phyloP scores from a whole-genome alignment of 352 stramenopile species.

The Pilasporangium apinafurcum region DNA sequence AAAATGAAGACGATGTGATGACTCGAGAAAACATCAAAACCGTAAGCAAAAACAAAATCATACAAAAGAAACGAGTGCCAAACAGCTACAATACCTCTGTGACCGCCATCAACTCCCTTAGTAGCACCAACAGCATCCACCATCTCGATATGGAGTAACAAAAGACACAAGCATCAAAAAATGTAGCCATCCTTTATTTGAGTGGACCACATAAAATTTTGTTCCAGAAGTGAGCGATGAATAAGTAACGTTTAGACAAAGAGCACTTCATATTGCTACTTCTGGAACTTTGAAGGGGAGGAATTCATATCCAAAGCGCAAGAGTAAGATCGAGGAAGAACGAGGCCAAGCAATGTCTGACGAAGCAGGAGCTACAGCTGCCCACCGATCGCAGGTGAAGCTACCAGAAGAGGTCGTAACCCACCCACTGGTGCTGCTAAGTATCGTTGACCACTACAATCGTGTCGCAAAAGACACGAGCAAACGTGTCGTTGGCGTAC shows the following conservation, averaged over 20 bases:
- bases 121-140: neutral
- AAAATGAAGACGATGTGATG: constrained; percentile 30
- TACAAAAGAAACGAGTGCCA: constrained; percentile 33
- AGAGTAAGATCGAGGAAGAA: neutral
- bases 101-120: neutral
- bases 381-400: constrained; percentile 80
- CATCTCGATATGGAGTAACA: neutral
- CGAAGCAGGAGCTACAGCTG: constrained; percentile 31
- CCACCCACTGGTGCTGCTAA: constrained; percentile 98
- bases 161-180: neutral
- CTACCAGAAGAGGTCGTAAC: constrained; percentile 93
- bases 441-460: constrained; percentile 99
- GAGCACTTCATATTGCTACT: neutral
- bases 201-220: neutral
- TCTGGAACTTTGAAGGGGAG: neutral
- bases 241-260: neutral
- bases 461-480: constrained; percentile 96
- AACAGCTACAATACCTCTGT: neutral
- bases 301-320: neutral
- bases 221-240: neutral
- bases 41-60: constrained; percentile 48
- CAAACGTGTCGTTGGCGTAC: constrained; percentile 98
- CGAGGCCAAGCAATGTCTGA: constrained; percentile 2
- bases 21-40: constrained; percentile 66
- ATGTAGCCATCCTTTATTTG: neutral